phyloP scores from a whole-genome alignment of 495 filamentous ascomycete genomes.

The Daldinia concentrica region DNA sequence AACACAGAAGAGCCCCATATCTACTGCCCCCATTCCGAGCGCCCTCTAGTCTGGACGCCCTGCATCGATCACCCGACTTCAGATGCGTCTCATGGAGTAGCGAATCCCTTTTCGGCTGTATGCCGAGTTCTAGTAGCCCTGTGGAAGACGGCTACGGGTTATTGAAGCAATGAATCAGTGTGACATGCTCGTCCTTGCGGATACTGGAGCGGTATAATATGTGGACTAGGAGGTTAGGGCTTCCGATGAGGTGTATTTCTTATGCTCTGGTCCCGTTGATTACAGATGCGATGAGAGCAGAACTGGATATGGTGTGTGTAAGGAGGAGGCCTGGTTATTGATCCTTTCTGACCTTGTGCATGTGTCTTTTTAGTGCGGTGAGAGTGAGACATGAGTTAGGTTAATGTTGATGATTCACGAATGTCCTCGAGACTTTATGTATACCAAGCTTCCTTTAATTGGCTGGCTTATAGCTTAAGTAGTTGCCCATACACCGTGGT shows the following conservation, averaged over 20 bases:
- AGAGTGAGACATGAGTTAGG: neutral
- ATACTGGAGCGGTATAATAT: neutral
- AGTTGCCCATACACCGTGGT: neutral
- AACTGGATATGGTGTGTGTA: neutral
- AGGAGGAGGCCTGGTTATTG: neutral
- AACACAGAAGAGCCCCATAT: neutral
- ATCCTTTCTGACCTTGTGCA: neutral
- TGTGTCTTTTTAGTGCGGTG: neutral
- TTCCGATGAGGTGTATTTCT: neutral
- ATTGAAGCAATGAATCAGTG: neutral
- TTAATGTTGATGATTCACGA: neutral
- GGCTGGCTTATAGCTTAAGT: neutral
- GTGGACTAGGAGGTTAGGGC: neutral
- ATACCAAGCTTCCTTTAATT: too few relatives aligned
- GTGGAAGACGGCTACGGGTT: constrained; percentile 1
- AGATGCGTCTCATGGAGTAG: neutral
- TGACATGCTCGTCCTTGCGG: neutral
- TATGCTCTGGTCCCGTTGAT: neutral
- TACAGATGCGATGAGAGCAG: neutral
- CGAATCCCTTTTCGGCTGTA: neutral
- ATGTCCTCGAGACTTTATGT: neutral
- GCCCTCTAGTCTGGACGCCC: constrained; percentile 15
- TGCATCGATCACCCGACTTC: constrained; percentile 5
- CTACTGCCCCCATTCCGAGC: constrained; percentile 15
- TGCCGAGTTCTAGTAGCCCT: neutral